Conservation (phyloP, 805 yeast species). For the Candida ipomoeae region DNA sequence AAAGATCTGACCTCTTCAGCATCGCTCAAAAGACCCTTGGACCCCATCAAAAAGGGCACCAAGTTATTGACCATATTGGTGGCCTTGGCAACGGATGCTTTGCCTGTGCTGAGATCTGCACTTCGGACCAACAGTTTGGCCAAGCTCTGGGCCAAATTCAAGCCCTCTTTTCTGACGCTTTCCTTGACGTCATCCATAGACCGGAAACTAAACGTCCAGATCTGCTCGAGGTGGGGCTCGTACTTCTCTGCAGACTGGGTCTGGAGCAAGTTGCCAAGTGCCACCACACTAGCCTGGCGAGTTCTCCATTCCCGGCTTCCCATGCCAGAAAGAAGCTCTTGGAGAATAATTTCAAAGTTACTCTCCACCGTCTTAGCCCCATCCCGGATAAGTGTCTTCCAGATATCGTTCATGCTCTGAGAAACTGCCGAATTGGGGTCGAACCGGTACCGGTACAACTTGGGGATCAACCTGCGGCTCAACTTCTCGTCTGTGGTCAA, state of each 20-base stretch:
- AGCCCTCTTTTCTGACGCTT: constrained; percentile 81
- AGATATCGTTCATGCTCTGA: constrained; percentile 80
- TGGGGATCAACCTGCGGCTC: constrained; percentile 67
- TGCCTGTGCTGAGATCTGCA: constrained; percentile 45
- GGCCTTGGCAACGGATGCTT: constrained; percentile 36
- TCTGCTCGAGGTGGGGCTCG: constrained; percentile 50
- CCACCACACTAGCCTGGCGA: constrained; percentile 80
- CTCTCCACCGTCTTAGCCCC: constrained; percentile 49
- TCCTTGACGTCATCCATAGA: constrained; percentile 92
- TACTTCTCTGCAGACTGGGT: constrained; percentile 53
- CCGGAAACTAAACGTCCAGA: constrained; percentile 88
- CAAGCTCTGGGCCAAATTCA: constrained; percentile 59
- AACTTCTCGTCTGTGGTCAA: constrained; percentile 50
- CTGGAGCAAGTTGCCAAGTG: constrained; percentile 64
- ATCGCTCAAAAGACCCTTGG: constrained; percentile 74
- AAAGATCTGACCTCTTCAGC: constrained; percentile 80
- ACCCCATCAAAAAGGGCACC: constrained; percentile 76
- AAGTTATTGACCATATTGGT: constrained; percentile 49
- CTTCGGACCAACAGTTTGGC: constrained; percentile 59
- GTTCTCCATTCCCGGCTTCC: constrained; percentile 89
- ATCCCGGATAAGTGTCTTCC: constrained; percentile 68
- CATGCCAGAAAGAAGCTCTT: constrained; percentile 64
- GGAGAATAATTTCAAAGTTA: constrained; percentile 55
- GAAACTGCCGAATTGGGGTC: constrained; percentile 79
- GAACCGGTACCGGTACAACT: constrained; percentile 74